Base-by-base conservation (phyloP, 163 green algal genomes). In the Chlamydomonas reinhardtii region DNA sequence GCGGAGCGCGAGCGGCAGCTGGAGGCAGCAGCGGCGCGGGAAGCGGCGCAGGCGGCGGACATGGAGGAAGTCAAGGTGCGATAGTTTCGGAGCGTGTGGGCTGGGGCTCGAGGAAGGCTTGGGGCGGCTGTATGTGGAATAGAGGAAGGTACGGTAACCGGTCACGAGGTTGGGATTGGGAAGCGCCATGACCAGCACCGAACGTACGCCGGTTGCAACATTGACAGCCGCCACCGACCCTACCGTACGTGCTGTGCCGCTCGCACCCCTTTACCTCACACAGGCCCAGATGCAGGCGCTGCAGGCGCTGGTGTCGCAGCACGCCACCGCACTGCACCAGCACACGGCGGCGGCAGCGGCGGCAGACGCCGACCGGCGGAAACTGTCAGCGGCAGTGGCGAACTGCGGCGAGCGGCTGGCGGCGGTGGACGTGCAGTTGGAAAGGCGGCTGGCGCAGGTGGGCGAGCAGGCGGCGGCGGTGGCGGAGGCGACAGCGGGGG, bases 41-140 rank as follows among this genome's bases (percentile, higher is more conserved):
- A 86, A 70, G 56, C 69, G 70, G 80, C 54, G 34, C 20, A 52
- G 54, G 25, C 35, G 17, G 34, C 20, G 34, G 80, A 6, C 0
- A 86, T 86, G 80, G 80, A 86, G 35, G 66, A 86, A 34, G 11
- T 86, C 12, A 35, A 32, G 80, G 80, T 86, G 29, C 16, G 71
- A 25, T 34, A 9, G 69, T 14, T 48, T 35, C 15, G 0, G 27
- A 8, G 66, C 27, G 66, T 22, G 29, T n/a, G 39, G 39, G 65
- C 14, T 27, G 65, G n/a, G n/a, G n/a, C n/a, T n/a, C n/a, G n/a
- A n/a, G n/a, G n/a, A n/a, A n/a, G n/a, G n/a, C n/a, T n/a, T n/a
- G n/a, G n/a, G n/a, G n/a, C n/a, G n/a, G n/a, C n/a, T n/a, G n/a
- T n/a, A n/a, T n/a, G n/a, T n/a, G n/a, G n/a, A n/a, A n/a, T n/a